Conservation (phyloP, 257 asterid genomes). For the Przewalskia tangutica region DNA sequence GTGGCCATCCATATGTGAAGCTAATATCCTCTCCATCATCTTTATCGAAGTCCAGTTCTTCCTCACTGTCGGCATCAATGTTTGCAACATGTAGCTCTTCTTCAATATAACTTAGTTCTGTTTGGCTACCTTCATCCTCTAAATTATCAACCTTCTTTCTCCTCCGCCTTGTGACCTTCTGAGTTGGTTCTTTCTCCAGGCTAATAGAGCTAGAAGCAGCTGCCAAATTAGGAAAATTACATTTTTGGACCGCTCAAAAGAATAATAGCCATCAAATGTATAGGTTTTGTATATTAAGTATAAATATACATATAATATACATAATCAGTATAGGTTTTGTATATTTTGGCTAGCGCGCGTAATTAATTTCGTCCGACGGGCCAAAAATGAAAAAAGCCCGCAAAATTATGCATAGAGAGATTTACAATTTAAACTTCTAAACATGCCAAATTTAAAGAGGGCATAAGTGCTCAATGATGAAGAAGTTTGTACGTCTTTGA, state of each 20-base stretch:
- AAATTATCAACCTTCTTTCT: conserved; percentile 43
- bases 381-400: no score
- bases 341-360: no score
- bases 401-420: background rate
- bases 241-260: no score
- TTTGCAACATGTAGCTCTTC: conserved; percentile 22
- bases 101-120: conserved; percentile 40
- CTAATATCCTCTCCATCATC: conserved; percentile 85
- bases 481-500: background rate
- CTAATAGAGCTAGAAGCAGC: conserved; percentile 32
- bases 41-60: conserved; percentile 42
- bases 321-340: no score
- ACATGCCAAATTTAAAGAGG: background rate
- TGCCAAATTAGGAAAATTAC: conserved; percentile 13
- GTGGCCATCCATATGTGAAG: conserved; percentile 89
- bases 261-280: no score
- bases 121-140: conserved; percentile 35
- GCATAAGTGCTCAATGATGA: background rate
- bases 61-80: conserved; percentile 35
- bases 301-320: no score
- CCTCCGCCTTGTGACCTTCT: conserved; percentile 43
- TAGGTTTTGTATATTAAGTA: no score
- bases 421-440: conserved; percentile 1
- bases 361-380: no score
- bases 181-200: conserved; percentile 35